Evolutionary conservation across 2,329 filamentous ascomycete genomes (phyloP), one percentile per base, ranked within the genome.

Genomic region (Pestalotiopsis sp.): DNA sequence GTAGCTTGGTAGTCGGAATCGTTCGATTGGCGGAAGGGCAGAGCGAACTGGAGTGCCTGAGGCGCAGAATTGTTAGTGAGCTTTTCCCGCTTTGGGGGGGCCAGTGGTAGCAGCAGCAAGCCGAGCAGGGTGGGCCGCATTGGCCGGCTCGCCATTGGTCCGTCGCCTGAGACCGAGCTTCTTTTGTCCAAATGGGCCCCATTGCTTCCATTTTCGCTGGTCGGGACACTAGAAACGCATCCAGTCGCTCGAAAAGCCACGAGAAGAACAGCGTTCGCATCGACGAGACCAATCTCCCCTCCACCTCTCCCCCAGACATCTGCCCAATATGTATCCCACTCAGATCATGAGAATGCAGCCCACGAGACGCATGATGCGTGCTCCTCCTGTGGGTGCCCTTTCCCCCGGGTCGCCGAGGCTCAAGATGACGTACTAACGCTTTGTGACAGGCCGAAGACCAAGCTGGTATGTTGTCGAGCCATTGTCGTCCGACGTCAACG

Each of bases 331-430:
- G 91, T 88, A 87, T 80, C 84, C 90, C 78, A 90, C 91, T 77
- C 85, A 86, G 76, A 83, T 87, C 79, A 82, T 93, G 78, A 86
- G 88, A 78, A 91, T 92, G 87, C 88, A 90, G 81, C 88, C 88
- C 74, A 90, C 89, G 73, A 82, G 83, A 81, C 88, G 88, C 83
- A 87, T 91, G 87, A 87, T 91, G 87, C 84, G 85, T 80, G 90
- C 92, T 75, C 82, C 93, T 78, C 93, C 93, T 77, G 93, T 95
- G 85, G 85, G 91, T 85, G 38, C 12, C 58, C 49, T 66, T 59
- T 69, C 45, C 72, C 62, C 67, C 52, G 71, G 69, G 66, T 73
- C 71, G 71, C 66, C 17, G 68, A 72, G 70, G 69, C 70, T 72
- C 69, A 11, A 76, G 75, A 79, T 77, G 77, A 78, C 75, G 76